Evolutionary conservation across 1,139 yeast species (phyloP).

Genomic region (Pichia sorboxylosa): DNA sequence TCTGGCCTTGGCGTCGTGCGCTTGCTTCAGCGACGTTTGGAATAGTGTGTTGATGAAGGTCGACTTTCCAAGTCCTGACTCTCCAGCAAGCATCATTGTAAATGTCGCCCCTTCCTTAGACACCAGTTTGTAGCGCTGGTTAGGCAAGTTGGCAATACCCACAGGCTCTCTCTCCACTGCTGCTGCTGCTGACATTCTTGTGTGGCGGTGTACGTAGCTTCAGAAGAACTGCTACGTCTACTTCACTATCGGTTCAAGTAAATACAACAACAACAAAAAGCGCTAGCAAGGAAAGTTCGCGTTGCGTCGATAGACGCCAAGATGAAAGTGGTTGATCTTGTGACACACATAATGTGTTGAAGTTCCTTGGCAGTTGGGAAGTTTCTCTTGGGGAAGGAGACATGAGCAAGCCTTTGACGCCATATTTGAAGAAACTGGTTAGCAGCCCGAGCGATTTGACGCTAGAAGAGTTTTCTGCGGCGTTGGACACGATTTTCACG

Average conservation of each 20-base stretch:
- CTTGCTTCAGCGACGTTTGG: slow-evolving; percentile 56
- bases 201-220: neutral
- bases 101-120: slow-evolving; percentile 82
- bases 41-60: slow-evolving; percentile 90
- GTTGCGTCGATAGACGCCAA: slow-evolving; percentile 3
- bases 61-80: slow-evolving; percentile 87
- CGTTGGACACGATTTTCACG: slow-evolving; percentile 46
- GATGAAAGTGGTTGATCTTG: too few species aligned
- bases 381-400: too few species aligned
- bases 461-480: slow-evolving; percentile 48
- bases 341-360: too few species aligned
- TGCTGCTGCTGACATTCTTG: slow-evolving; percentile 6
- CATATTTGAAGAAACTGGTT: slow-evolving; percentile 52
- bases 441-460: slow-evolving; percentile 47
- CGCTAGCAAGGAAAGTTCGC: too few species aligned
- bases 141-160: slow-evolving; percentile 86
- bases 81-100: slow-evolving; percentile 94
- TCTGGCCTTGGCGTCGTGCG: slow-evolving; percentile 53
- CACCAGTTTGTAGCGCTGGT: slow-evolving; percentile 87
- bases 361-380: too few species aligned
- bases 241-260: too few species aligned
- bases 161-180: slow-evolving; percentile 33
- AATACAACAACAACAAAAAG: too few species aligned
- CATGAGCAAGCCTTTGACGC: slow-evolving; percentile 24
- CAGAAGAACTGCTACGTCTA: neutral